Conservation (phyloP, 345 rosid species). For the Eucalyptus cloeziana region DNA sequence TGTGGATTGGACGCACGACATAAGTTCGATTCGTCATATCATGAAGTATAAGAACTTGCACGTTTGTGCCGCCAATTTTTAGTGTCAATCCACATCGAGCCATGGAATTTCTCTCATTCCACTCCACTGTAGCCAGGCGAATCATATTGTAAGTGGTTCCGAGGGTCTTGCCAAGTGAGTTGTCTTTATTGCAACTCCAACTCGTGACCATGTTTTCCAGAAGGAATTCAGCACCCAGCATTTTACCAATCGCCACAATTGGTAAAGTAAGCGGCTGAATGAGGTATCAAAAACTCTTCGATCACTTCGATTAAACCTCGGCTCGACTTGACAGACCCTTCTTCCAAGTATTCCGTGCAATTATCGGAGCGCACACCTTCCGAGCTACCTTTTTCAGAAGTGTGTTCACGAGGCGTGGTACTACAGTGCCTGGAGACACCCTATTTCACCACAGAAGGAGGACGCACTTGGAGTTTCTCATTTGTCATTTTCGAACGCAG, state of each 20-base stretch:
- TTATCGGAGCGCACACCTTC: not conserved
- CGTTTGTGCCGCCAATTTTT: not conserved
- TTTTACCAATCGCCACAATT: not conserved
- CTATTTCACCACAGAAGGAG: not conserved
- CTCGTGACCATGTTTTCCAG: not conserved
- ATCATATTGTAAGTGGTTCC: not conserved
- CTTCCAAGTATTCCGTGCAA: not conserved
- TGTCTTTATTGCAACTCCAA: not conserved
- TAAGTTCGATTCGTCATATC: accelerated
- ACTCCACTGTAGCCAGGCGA: not conserved
- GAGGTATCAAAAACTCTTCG: not conserved
- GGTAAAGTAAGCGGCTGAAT: not conserved
- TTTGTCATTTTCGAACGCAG: not conserved
- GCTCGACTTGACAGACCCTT: not conserved
- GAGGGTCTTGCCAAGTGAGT: not conserved
- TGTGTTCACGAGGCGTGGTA: not conserved
- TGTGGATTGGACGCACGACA: accelerated
- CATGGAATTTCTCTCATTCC: not conserved
- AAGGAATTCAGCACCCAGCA: not conserved
- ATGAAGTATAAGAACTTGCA: not conserved
- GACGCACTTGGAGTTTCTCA: not conserved
- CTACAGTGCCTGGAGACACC: not conserved
- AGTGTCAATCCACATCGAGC: not conserved
- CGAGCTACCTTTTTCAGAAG: not conserved
- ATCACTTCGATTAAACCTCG: not conserved